These are phyloP conservation scores for Zasmidium cellare DNA, from an alignment of 2,329 filamentous ascomycete species.

Conservation along the genomic window DNA sequence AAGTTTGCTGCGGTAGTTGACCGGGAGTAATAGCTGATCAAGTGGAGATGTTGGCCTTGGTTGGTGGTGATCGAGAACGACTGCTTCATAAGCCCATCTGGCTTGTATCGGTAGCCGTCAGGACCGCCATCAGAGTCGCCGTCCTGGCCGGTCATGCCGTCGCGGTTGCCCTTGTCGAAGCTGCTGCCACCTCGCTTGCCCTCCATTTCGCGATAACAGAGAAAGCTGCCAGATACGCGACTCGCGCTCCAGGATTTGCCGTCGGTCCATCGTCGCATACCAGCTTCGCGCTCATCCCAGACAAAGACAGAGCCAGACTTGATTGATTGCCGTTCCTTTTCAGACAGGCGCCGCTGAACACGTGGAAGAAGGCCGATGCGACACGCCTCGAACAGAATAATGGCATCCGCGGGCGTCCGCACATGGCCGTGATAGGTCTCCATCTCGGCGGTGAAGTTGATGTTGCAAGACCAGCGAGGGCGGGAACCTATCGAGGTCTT, in stretches of 20 bases:
- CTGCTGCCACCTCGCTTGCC: conserved; percentile 82
- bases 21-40: conserved; percentile 95
- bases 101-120: conserved; percentile 92
- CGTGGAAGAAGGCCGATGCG: conserved; percentile 83
- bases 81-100: conserved; percentile 97
- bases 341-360: conserved; percentile 88
- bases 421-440: conserved; percentile 96
- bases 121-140: conserved; percentile 75
- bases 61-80: conserved; percentile 98
- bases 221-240: conserved; percentile 92
- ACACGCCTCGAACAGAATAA: conserved; percentile 98
- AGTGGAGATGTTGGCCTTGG: conserved; percentile 83
- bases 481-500: not conserved
- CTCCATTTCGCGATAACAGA: conserved; percentile 98
- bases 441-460: conserved; percentile 56
- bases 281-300: conserved; percentile 98
- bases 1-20: conserved; percentile 73
- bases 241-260: conserved; percentile 99
- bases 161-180: conserved; percentile 63
- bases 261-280: conserved; percentile 98
- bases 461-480: not conserved
- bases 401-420: conserved; percentile 92
- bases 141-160: conserved; percentile 77
- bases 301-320: conserved; percentile 97
- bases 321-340: conserved; percentile 96